These are phyloP conservation scores for Lactarius hatsudake DNA, from an alignment of 768 basidiomycete species.

Conservation along the genomic window DNA sequence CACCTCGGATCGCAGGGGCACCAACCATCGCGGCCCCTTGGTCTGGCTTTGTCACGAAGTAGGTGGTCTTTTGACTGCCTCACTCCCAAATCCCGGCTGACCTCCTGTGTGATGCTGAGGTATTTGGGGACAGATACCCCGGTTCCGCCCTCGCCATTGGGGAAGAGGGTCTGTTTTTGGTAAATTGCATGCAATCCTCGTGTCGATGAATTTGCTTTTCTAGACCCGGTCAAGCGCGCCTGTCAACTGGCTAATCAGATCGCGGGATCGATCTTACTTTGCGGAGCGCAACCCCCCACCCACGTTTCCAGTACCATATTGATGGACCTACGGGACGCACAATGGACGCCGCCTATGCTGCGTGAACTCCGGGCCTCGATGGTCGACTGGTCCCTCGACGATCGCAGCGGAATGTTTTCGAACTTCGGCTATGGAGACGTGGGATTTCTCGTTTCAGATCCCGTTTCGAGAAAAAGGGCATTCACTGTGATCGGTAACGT, in stretches of 20 bases:
- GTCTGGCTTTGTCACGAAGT: constrained; percentile 20
- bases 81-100: background rate
- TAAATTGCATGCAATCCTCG: background rate
- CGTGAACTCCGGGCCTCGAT: constrained; percentile 18
- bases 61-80: background rate
- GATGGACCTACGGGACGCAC: constrained; percentile 3
- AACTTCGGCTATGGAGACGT: constrained; percentile 14
- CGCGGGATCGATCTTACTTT: constrained; percentile 9
- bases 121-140: constrained; percentile 15
- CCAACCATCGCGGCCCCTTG: constrained; percentile 17
- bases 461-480: constrained; percentile 2
- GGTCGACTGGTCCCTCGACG: constrained; percentile 8
- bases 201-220: background rate
- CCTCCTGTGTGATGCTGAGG: background rate
- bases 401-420: constrained; percentile 17
- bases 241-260: constrained; percentile 15
- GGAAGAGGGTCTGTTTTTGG: constrained; percentile 10
- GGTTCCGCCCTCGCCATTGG: constrained; percentile 3
- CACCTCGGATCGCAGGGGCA: background rate
- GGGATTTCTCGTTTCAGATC: constrained; percentile 11
- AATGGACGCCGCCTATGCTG: constrained; percentile 15
- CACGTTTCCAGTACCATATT: constrained; percentile 6
- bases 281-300: constrained; percentile 8
- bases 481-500: constrained; percentile 9
- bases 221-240: constrained; percentile 11